Evolutionary conservation across 768 basidiomycete species (phyloP), one percentile per base, ranked within the genome.

Genomic region (Mycena amicta): DNA sequence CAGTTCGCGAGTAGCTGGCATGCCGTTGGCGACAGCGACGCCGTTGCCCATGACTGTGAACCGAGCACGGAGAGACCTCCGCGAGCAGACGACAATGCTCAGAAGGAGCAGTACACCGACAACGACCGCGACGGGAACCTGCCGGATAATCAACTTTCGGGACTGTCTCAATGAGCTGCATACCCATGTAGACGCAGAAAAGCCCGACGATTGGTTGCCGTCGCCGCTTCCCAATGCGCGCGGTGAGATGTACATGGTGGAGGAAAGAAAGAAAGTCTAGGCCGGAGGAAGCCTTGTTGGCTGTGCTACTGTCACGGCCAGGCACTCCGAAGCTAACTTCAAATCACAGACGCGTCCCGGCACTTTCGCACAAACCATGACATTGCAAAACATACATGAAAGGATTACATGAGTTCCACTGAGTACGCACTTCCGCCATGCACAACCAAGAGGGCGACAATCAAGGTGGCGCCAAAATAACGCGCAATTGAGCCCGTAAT

Each of bases 1-100:
- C 22, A 85, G 66, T 63, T 82, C 77, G n/a, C 72, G 69, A 2
- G 61, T 52, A 13, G 40, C 46, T 4, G 62, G 43, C 49, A 51
- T 52, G 23, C 57, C 56, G 5, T 40, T 23, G 22, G 60, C 62
- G 39, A 57, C 56, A n/a, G 55, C 54, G 16, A 56, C 60, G 25
- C 57, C 62, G 12, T 37, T 59, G n/a, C 59, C 58, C 59, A 60
- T 52, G 18, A 37, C 33, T 4, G 29, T 53, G 15, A 52, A 47
- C 41, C 56, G 66, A 3, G 29, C 57, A 60, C 58, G 66, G 50
- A 50, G 61, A n/a, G n/a, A n/a, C 58, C 47, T 47, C 59, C 63
- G 69, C 40, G 59, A 57, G 59, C 68, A 70, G 33, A 59, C 52
- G 41, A 67, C 15, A 12, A 70, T 15, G 15, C 61, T 59, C 22